Evolutionary conservation across 441 rosid species (phyloP).

Genomic region (Breynia disticha): DNA sequence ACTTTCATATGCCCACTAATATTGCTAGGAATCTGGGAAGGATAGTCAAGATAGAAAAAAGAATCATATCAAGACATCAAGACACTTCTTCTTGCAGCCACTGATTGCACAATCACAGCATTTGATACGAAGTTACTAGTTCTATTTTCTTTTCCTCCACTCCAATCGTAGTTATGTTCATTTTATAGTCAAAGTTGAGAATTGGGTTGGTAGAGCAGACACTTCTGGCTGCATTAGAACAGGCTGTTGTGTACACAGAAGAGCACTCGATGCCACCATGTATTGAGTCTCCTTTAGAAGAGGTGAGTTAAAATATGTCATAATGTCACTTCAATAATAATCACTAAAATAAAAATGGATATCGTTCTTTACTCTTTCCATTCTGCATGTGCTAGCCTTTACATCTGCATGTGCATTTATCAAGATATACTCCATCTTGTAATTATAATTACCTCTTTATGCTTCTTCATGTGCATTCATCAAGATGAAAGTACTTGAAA

Average conservation of each 20-base stretch:
- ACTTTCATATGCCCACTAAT: neutral
- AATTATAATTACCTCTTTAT: no score
- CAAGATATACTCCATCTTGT: no score
- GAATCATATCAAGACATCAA: constrained; percentile 81
- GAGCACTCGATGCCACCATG: constrained; percentile 57
- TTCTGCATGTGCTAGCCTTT: no score
- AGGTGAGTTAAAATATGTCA: constrained; percentile 33
- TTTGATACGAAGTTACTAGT: constrained; percentile 39
- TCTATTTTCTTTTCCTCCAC: neutral
- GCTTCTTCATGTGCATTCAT: no score
- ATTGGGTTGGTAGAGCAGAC: constrained; percentile 77
- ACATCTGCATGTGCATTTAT: no score
- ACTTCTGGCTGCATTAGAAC: constrained; percentile 89
- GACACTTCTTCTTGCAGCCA: constrained; percentile 89
- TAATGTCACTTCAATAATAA: no score
- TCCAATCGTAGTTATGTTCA: constrained; percentile 8
- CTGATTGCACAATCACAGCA: constrained; percentile 89
- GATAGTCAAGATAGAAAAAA: constrained; percentile 89
- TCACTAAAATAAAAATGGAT: no score
- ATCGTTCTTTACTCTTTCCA: no score
- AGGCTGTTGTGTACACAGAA: constrained; percentile 69
- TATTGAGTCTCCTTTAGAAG: constrained; percentile 67
- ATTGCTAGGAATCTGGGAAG: constrained; percentile 72
- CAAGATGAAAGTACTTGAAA: no score
- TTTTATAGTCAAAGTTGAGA: constrained; percentile 60